phyloP scores from a whole-genome alignment of 2,329 filamentous ascomycete species.

The Pseudogymnoascus sp. region DNA sequence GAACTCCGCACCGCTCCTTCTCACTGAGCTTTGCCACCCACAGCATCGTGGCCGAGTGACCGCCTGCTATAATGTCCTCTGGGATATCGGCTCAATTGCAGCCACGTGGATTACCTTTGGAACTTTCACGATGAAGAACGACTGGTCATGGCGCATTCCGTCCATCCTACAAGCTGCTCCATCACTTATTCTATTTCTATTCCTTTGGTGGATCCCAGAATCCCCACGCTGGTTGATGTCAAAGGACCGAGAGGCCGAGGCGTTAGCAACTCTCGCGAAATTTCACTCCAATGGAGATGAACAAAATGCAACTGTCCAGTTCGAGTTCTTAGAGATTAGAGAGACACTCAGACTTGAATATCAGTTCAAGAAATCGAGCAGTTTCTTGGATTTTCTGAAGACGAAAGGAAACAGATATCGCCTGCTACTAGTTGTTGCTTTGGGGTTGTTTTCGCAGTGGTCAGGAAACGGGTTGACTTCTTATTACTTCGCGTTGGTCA shows the following conservation, averaged over 20 bases:
- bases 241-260: conserved; percentile 18
- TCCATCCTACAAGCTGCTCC: conserved; percentile 18
- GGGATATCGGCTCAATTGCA: conserved; percentile 34
- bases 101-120: conserved; percentile 37
- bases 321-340: background rate
- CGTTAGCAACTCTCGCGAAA: conserved; percentile 27
- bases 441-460: background rate
- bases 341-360: background rate
- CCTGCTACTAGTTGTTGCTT: background rate
- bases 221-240: conserved; percentile 18
- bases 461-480: background rate
- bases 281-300: background rate
- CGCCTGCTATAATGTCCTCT: conserved; percentile 35
- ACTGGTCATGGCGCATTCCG: conserved; percentile 24
- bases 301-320: background rate
- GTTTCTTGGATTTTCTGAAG: no score
- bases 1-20: conserved; percentile 20
- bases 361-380: no score
- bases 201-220: conserved; percentile 21
- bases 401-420: background rate
- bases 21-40: conserved; percentile 36
- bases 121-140: conserved; percentile 18
- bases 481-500: background rate
- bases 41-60: conserved; percentile 37
- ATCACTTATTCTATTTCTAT: conserved; percentile 13